A percentile compares a stretch with the other conserved stretches of the same genome.
phyloP scores from a whole-genome alignment of 2,329 filamentous ascomycete species.

The Fusarium papillatum region DNA sequence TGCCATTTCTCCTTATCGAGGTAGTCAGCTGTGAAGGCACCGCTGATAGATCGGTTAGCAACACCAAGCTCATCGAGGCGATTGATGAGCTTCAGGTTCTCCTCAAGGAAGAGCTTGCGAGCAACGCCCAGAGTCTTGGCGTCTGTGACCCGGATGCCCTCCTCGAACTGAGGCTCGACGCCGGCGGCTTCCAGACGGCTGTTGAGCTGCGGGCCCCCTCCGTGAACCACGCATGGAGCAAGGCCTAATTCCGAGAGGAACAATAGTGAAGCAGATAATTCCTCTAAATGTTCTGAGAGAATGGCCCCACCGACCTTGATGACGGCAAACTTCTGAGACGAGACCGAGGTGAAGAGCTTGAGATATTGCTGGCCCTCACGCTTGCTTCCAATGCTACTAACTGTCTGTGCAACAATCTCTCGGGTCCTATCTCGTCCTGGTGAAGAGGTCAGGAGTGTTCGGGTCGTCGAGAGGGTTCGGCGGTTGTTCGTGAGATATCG shows the following conservation, averaged over 20 bases:
- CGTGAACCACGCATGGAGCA: too few species aligned
- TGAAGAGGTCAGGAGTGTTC: conserved; percentile 33
- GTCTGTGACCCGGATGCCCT: conserved; percentile 96
- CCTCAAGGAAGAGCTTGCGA: conserved; percentile 92
- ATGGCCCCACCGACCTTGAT: conserved; percentile 95
- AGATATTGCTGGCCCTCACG: conserved; percentile 98
- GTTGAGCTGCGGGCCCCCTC: conserved; percentile 93
- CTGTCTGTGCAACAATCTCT: conserved; percentile 65
- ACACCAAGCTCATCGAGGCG: conserved; percentile 92
- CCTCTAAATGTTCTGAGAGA: conserved; percentile 82
- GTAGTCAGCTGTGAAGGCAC: conserved; percentile 94
- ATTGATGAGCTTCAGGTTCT: conserved; percentile 84
- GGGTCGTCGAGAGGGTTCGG: conserved; percentile 43
- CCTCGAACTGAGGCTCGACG: conserved; percentile 95
- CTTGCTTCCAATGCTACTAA: conserved; percentile 97
- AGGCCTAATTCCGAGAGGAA: too few species aligned
- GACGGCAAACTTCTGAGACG: conserved; percentile 96
- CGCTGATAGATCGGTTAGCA: conserved; percentile 89
- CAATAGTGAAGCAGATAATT: conserved; percentile 79
- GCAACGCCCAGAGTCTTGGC: conserved; percentile 94
- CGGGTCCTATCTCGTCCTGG: conserved; percentile 46
- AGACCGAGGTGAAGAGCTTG: conserved; percentile 96
- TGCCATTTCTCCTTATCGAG: conserved; percentile 97
- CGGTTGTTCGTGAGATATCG: conserved; percentile 44
- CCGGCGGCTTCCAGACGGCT: conserved; percentile 90